A percentile compares a stretch with the other conserved stretches of the same genome.
Evolutionary conservation across 106 monocot genomes (phyloP).

Genomic region (Iris macrosiphon): DNA sequence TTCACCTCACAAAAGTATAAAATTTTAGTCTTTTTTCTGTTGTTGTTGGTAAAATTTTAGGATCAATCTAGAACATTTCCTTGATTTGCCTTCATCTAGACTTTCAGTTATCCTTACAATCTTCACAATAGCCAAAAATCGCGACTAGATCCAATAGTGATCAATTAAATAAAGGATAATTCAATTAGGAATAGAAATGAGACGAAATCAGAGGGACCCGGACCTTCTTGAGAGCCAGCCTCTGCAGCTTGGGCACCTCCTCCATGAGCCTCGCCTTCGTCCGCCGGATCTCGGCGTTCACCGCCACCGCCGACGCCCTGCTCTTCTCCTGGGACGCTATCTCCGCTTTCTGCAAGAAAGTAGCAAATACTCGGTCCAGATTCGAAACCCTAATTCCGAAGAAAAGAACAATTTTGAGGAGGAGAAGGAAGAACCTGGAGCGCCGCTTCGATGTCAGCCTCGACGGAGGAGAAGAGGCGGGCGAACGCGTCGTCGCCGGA

Average conservation of each 20-base stretch:
- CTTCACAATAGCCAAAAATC: too few relatives aligned
- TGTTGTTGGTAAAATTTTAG: too few relatives aligned
- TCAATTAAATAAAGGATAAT: too few relatives aligned
- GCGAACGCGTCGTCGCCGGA: constrained; percentile 93
- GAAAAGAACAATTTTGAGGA: neutral
- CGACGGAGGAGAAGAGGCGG: constrained; percentile 82
- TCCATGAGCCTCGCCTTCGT: constrained; percentile 72
- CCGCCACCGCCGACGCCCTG: constrained; percentile 62
- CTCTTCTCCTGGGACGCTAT: constrained; percentile 75
- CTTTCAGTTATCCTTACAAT: too few relatives aligned
- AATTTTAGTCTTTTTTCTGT: too few relatives aligned
- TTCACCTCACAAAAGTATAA: too few relatives aligned
- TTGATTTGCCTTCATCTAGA: too few relatives aligned
- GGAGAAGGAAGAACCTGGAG: constrained; percentile 34
- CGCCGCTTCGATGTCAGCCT: constrained; percentile 74
- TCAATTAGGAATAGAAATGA: too few relatives aligned
- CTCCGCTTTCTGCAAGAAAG: constrained; percentile 61
- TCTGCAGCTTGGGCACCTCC: constrained; percentile 87
- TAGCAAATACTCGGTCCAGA: neutral
- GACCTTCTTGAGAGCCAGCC: constrained; percentile 87
- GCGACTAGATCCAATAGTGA: too few relatives aligned
- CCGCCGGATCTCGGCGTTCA: constrained; percentile 89
- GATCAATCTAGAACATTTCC: too few relatives aligned
- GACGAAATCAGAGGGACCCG: too few relatives aligned
- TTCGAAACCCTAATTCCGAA: neutral